Evolutionary conservation across 1,139 yeast genomes (phyloP).

Genomic region (Lodderomyces elongisporus): DNA sequence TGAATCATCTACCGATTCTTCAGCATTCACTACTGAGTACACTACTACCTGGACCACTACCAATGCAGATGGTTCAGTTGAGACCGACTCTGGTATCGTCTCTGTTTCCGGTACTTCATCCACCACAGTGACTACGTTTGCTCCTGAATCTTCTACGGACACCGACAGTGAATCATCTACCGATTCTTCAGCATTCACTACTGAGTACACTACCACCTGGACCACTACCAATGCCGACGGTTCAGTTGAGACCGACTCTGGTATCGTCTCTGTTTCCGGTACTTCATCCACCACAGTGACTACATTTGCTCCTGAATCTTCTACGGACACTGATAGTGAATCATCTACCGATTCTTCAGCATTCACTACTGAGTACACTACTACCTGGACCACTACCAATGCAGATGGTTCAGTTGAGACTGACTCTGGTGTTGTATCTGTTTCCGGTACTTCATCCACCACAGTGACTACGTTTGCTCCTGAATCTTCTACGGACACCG

Average conservation of each 20-base stretch:
- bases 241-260: slow-evolving; percentile 6
- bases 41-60: slow-evolving; percentile 15
- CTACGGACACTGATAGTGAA: too few species aligned
- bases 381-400: slow-evolving; percentile 10
- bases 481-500: too few species aligned
- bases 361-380: slow-evolving; percentile 12
- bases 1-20: too few species aligned
- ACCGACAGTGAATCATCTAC: too few species aligned
- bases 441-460: slow-evolving; percentile 2
- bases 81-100: slow-evolving; percentile 12
- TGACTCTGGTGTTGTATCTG: slow-evolving; percentile 6
- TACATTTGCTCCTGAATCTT: slow-evolving; percentile 3
- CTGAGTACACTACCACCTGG: slow-evolving; percentile 6
- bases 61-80: slow-evolving; percentile 14
- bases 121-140: slow-evolving; percentile 7
- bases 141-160: too few species aligned
- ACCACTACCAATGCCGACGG: slow-evolving; percentile 5
- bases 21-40: slow-evolving; percentile 6
- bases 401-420: slow-evolving; percentile 6
- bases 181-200: slow-evolving; percentile 2
- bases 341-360: too few species aligned
- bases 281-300: slow-evolving; percentile 6
- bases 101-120: slow-evolving; percentile 2
- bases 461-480: slow-evolving; percentile 1
- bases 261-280: slow-evolving; percentile 2